These are phyloP conservation scores for Taphrina confusa DNA, from an alignment of 1,139 yeast species.

Conservation along the genomic window DNA sequence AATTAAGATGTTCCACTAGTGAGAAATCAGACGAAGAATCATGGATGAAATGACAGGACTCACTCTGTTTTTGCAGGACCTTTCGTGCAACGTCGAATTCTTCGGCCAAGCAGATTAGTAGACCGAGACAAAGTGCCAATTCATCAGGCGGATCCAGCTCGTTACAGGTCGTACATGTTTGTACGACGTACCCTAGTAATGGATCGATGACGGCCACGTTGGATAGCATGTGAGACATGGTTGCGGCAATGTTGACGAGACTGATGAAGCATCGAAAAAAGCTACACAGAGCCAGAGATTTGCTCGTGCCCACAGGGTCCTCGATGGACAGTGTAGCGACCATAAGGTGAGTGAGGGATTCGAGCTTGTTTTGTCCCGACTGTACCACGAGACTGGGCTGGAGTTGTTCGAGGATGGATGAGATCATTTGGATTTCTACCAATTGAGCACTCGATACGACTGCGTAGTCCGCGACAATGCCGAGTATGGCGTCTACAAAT, in stretches of 20 bases:
- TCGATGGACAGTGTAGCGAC: background rate
- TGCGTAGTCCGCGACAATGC: background rate
- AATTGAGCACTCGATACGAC: background rate
- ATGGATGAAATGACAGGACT: too few relatives aligned
- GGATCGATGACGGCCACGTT: background rate
- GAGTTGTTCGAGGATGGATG: background rate
- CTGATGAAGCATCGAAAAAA: constrained; percentile 11
- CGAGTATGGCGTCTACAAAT: background rate
- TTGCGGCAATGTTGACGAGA: background rate
- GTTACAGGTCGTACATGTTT: background rate
- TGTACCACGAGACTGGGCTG: background rate
- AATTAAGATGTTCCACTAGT: background rate
- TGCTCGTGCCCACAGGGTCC: background rate
- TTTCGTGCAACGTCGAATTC: background rate
- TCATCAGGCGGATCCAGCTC: constrained; percentile 3
- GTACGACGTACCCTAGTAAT: background rate
- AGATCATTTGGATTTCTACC: background rate
- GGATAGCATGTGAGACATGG: background rate
- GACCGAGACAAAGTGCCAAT: constrained; percentile 13
- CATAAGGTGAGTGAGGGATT: background rate
- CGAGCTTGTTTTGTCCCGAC: background rate
- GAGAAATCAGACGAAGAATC: too few relatives aligned
- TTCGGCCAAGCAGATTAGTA: constrained; percentile 21
- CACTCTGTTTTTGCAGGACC: background rate
- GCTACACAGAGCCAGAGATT: background rate